These are phyloP conservation scores for Pseudocercospora pini-densiflorae DNA, from an alignment of 2,329 filamentous ascomycete genomes.

Conservation along the genomic window DNA sequence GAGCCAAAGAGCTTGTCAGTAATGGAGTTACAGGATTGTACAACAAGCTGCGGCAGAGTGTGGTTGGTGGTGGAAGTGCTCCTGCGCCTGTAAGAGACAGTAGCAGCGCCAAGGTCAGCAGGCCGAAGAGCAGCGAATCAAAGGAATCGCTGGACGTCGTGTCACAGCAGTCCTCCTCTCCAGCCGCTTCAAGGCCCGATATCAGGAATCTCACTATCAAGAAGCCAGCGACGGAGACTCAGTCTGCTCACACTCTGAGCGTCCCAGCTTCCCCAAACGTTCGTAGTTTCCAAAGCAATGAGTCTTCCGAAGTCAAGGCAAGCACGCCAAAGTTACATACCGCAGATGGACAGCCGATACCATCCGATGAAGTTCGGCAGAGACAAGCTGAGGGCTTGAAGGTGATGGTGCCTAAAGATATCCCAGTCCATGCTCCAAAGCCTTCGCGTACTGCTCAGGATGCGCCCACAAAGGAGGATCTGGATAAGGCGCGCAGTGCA, in stretches of 20 bases:
- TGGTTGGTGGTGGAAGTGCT: conserved; percentile 29
- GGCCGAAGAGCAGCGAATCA: conserved; percentile 35
- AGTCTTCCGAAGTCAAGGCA: conserved; percentile 12
- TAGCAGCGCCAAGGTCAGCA: conserved; percentile 26
- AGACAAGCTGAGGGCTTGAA: conserved; percentile 5
- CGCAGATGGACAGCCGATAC: conserved; percentile 25
- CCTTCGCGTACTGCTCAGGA: conserved; percentile 15
- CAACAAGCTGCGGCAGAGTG: conserved; percentile 68
- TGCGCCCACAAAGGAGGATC: conserved; percentile 27
- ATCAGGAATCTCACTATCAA: conserved; percentile 18
- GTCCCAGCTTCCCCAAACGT: conserved; percentile 29
- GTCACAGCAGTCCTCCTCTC: conserved; percentile 29
- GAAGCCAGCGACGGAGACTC: conserved; percentile 26
- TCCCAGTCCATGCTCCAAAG: conserved; percentile 6
- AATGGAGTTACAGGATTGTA: conserved; percentile 78
- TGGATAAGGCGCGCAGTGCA: conserved; percentile 34
- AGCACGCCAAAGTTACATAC: conserved; percentile 25
- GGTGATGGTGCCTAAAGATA: neutral
- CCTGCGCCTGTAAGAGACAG: conserved; percentile 22
- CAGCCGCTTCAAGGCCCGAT: conserved; percentile 21
- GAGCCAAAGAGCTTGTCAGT: conserved; percentile 43
- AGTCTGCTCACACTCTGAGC: conserved; percentile 25
- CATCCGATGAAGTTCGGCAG: conserved; percentile 19
- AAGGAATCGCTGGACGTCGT: conserved; percentile 29
- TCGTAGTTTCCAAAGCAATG: conserved; percentile 22